A percentile compares a stretch with the other conserved stretches of the same genome.
Evolutionary conservation across 441 rosid genomes (phyloP).

Genomic region (Eugenia klotzschiana): DNA sequence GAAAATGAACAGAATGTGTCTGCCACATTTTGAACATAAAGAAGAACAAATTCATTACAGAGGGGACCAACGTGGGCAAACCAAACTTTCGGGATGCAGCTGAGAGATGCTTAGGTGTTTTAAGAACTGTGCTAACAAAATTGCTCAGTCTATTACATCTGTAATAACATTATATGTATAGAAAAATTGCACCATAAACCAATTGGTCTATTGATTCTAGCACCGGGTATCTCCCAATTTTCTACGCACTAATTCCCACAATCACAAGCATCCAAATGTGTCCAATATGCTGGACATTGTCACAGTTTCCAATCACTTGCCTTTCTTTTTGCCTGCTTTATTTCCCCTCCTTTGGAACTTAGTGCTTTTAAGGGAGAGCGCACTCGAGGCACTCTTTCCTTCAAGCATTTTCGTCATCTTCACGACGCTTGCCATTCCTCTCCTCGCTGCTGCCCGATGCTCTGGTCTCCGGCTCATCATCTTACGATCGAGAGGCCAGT

Average conservation of each 20-base stretch:
- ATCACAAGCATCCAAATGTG: background rate
- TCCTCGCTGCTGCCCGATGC: slow-evolving; percentile 72
- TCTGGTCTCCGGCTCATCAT: slow-evolving; percentile 89
- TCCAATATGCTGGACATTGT: background rate
- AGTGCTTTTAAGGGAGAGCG: slow-evolving; percentile 27
- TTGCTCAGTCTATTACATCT: background rate
- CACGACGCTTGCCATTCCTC: slow-evolving; percentile 82
- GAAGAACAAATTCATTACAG: background rate
- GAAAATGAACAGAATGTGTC: background rate
- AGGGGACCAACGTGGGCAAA: background rate
- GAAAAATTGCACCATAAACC: background rate
- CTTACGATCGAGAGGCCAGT: slow-evolving; percentile 94
- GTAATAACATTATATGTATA: background rate
- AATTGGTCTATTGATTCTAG: background rate
- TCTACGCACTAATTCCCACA: background rate
- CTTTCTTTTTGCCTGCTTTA: slow-evolving; percentile 16
- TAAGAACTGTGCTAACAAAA: background rate
- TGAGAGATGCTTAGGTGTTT: background rate
- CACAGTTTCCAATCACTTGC: background rate
- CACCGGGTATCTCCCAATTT: background rate
- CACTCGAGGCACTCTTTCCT: slow-evolving; percentile 59
- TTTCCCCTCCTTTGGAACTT: slow-evolving; percentile 18
- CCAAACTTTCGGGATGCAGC: background rate
- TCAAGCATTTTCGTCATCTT: slow-evolving; percentile 63
- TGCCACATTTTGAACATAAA: background rate